Evolutionary conservation across 352 stramenopile species (phyloP), one percentile per base, ranked within the genome.

Genomic region (Globisporangium paddicum): DNA sequence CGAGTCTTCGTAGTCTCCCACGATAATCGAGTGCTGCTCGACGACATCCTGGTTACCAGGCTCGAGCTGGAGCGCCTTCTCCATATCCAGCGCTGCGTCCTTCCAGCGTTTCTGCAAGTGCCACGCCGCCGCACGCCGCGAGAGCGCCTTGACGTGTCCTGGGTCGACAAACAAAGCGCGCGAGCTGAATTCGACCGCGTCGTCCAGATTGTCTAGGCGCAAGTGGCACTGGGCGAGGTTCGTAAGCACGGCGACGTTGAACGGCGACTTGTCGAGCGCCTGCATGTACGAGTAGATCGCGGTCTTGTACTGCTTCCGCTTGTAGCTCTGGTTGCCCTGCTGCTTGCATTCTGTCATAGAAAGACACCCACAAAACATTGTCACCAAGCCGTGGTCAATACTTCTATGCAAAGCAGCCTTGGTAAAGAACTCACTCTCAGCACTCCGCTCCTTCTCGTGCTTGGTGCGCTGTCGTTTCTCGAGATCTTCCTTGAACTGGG

Each of bases 401-500:
- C 28, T 32, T 32, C 28, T 9, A 18, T 40, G 38, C 16, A 13
- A 6, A 40, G 37, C 5, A 4, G 11, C 32, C 11, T 21, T 23
- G 7, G 9, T 5, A n/a, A 13, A 50, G 40, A 44, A 44, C 10
- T 42, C 55, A 91, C 82, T 82, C 49, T 91, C 78, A 0, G 82
- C 77, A 0, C 64, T 51, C 4, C 60, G 69, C 13, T 79, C 59
- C 38, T 83, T 87, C 14, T 87, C 65, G 16, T 74, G 58, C 51
- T 89, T 80, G 0, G 74, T 79, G 23, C 63, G 53, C 60, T 89
- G 74, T 0, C 84, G 71, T 55, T 87, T 72, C 23, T 73, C 73
- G 40, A 92, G 64, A 35, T 94, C 84, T 9, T 90, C 62, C 56
- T 86, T 77, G 63, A 92, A 94, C 45, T 94, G 82, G 38, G 62